Evolutionary conservation across 1,284 basidiomycete species (phyloP).

Genomic region (Xerocomus alliaceus): DNA sequence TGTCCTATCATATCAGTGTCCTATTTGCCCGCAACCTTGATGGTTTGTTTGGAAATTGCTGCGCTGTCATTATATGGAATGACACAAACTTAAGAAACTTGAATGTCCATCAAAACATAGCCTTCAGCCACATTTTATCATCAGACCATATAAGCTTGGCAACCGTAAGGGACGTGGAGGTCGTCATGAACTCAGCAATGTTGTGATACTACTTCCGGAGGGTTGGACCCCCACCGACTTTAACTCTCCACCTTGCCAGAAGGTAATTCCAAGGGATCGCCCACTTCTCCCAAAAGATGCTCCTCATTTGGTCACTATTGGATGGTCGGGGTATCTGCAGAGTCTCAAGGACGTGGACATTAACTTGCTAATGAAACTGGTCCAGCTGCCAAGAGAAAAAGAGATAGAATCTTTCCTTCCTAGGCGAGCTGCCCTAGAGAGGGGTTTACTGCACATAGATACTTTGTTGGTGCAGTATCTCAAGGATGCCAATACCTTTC

Average conservation of each 20-base stretch:
- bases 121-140: not conserved
- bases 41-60: not conserved
- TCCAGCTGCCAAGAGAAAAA: not conserved
- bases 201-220: no score
- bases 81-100: not conserved
- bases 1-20: not conserved
- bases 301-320: not conserved
- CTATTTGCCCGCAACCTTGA: not conserved
- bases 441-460: constrained; percentile 2
- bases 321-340: not conserved
- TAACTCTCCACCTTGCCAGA: not conserved
- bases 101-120: not conserved
- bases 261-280: not conserved
- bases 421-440: constrained; percentile 4
- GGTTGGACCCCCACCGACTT: not conserved
- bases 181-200: no score
- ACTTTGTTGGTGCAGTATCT: not conserved
- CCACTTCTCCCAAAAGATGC: not conserved
- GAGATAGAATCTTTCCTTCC: not conserved
- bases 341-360: not conserved
- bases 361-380: constrained; percentile 1
- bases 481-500: constrained; percentile 6
- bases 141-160: not conserved
- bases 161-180: no score
- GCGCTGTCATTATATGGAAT: not conserved